Conservation (phyloP, 192 early-diverging fungal species). For the Mycoemilia scoparia region DNA sequence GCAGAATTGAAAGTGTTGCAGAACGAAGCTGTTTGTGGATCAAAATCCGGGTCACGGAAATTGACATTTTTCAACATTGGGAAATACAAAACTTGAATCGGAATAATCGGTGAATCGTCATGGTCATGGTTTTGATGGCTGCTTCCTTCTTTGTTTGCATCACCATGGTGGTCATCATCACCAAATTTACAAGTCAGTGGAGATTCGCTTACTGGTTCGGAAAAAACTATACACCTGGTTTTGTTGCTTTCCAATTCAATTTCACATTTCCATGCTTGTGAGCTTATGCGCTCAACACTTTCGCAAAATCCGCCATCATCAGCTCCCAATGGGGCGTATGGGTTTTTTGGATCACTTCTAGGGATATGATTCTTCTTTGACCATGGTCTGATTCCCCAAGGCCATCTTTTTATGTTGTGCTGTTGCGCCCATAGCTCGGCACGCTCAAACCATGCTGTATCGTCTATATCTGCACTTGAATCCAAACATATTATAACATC, state of each 20-base stretch:
- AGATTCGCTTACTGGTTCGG: constrained; percentile 13
- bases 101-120: constrained; percentile 2
- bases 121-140: constrained; percentile 4
- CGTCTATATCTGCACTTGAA: constrained; percentile 49
- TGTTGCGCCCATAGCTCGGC: constrained; percentile 41
- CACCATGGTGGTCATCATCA: constrained; percentile 5
- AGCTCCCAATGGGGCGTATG: too few species aligned
- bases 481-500: constrained; percentile 62
- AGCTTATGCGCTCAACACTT: too few species aligned
- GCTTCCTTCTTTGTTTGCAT: background rate
- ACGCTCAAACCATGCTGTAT: constrained; percentile 43
- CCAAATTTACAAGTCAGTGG: constrained; percentile 2
- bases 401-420: constrained; percentile 43
- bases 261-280: background rate
- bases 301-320: too few species aligned
- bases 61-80: constrained; percentile 42
- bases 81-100: constrained; percentile 40
- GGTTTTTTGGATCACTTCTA: too few species aligned
- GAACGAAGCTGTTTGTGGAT: constrained; percentile 43
- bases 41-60: constrained; percentile 35
- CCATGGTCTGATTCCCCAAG: constrained; percentile 34
- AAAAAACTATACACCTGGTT: constrained; percentile 32
- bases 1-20: constrained; percentile 51
- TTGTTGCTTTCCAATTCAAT: constrained; percentile 8
- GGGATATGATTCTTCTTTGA: background rate